Conservation (phyloP, 768 basidiomycete genomes). For the Suillus placidus region DNA sequence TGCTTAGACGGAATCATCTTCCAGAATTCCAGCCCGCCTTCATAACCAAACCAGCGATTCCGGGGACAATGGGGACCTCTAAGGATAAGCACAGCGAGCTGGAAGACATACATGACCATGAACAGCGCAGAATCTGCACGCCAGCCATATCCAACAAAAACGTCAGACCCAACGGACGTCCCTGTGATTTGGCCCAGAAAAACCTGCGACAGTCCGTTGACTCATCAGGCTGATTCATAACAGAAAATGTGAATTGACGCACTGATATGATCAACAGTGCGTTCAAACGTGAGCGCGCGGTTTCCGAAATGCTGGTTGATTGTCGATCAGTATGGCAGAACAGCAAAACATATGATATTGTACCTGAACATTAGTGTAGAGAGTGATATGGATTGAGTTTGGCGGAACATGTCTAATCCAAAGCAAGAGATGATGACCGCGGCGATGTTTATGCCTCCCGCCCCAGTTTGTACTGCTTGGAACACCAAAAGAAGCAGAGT, state of each 20-base stretch:
- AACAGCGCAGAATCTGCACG: constrained; percentile 33
- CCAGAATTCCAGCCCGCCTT: constrained; percentile 46
- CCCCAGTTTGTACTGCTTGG: constrained; percentile 38
- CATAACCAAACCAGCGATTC: constrained; percentile 59
- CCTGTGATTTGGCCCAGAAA: constrained; percentile 45
- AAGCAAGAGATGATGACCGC: constrained; percentile 45
- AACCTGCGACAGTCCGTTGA: constrained; percentile 16
- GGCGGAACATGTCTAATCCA: constrained; percentile 43
- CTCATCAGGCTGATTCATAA: not conserved
- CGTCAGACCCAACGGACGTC: constrained; percentile 41
- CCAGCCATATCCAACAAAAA: constrained; percentile 46
- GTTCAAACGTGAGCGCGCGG: constrained; percentile 30
- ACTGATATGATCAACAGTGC: constrained; percentile 32
- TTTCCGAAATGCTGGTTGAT: constrained; percentile 27
- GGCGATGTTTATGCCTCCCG: constrained; percentile 40
- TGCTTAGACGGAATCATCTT: not conserved
- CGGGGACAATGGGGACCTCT: constrained; percentile 41
- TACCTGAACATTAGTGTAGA: constrained; percentile 21
- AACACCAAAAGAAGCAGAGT: constrained; percentile 31
- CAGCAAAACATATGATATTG: constrained; percentile 13
- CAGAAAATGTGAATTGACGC: not conserved
- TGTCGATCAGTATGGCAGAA: constrained; percentile 14
- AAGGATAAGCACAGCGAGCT: constrained; percentile 36
- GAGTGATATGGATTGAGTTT: constrained; percentile 41
- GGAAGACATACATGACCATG: constrained; percentile 39